Base-by-base conservation (phyloP, 2,329 filamentous ascomycete genomes). In the Penicillium polonicum region DNA sequence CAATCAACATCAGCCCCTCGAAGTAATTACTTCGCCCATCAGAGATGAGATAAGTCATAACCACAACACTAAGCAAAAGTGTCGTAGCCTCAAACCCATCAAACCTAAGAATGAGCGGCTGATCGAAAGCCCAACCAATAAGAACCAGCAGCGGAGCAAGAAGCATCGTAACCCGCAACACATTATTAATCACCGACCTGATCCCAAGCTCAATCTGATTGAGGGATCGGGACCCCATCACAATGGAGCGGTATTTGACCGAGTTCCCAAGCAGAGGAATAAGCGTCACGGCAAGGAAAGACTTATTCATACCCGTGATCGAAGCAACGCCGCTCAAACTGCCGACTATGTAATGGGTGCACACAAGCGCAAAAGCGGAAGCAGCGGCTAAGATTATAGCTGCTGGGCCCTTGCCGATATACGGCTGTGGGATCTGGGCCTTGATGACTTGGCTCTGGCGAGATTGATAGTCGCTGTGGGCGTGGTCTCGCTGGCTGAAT, bases 11-110 rank as follows among this genome's bases (percentile, higher is more conserved):
- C 29, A 61, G 29, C 9, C 63, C 63, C 31, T 65, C 63, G 21
- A 65, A 65, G 21, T 65, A 65, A 48, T 65, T 65, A 15, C 55
- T 63, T 33, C 57, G 44, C 21, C 63, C 62, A 55, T 65, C 62
- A 17, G 63, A 58, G 25, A 65, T 64, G 3, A 65, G 53, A 48
- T 65, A 62, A 17, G 45, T 65, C 60, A 64, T 63, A 4, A 65
- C 62, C 49, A 65, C 58, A 21, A 62, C 57, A 27, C 62, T 60
- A 13, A 64, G 48, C 17, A 65, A 58, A 31, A 65, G 44, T 1
- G 60, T 63, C 5, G 58, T 64, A 36, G 63, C 58, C 19, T 64
- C 62, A 42, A 65, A 65, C 13, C 50, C 57, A 41, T 63, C 63
- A 38, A 65, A 56, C 19, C 62, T 51, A 1, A 65, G 39, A 5